Conservation (phyloP, 1,139 yeast genomes). For the Yamadazyma aaseri region DNA sequence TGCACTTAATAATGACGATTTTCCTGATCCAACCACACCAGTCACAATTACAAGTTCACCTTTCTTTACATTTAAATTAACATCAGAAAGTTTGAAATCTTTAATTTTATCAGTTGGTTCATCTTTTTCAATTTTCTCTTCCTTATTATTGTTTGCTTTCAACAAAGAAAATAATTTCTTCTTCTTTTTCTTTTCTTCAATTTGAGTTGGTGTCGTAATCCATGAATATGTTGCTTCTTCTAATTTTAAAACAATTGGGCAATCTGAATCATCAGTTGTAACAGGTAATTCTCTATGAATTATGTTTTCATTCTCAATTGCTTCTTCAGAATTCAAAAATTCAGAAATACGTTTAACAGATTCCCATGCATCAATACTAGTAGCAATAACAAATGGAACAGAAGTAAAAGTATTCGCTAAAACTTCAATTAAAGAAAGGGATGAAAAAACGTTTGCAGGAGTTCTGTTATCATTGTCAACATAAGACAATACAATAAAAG, state of each 20-base stretch:
- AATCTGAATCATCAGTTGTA: slow-evolving; percentile 9
- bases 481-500: slow-evolving; percentile 69
- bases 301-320: slow-evolving; percentile 10
- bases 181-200: slow-evolving; percentile 14
- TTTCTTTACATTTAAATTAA: slow-evolving; percentile 42
- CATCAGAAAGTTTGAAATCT: slow-evolving; percentile 19
- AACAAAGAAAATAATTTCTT: not conserved
- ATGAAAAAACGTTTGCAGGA: slow-evolving; percentile 75
- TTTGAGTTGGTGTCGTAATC: slow-evolving; percentile 39
- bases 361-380: slow-evolving; percentile 68
- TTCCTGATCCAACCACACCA: slow-evolving; percentile 74
- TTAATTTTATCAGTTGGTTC: slow-evolving; percentile 5
- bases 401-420: slow-evolving; percentile 45
- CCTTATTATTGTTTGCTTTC: slow-evolving; percentile 6
- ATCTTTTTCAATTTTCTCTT: slow-evolving; percentile 7
- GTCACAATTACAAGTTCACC: slow-evolving; percentile 71
- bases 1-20: slow-evolving; percentile 54
- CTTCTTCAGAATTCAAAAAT: slow-evolving; percentile 42
- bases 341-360: slow-evolving; percentile 63
- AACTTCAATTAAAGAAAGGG: slow-evolving; percentile 62
- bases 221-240: slow-evolving; percentile 34
- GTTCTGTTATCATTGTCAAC: slow-evolving; percentile 45
- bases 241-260: slow-evolving; percentile 19
- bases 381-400: slow-evolving; percentile 61
- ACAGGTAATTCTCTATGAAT: slow-evolving; percentile 7